These are phyloP conservation scores for Prunus mongolica DNA, from an alignment of 306 rosid genomes.

Conservation along the genomic window DNA sequence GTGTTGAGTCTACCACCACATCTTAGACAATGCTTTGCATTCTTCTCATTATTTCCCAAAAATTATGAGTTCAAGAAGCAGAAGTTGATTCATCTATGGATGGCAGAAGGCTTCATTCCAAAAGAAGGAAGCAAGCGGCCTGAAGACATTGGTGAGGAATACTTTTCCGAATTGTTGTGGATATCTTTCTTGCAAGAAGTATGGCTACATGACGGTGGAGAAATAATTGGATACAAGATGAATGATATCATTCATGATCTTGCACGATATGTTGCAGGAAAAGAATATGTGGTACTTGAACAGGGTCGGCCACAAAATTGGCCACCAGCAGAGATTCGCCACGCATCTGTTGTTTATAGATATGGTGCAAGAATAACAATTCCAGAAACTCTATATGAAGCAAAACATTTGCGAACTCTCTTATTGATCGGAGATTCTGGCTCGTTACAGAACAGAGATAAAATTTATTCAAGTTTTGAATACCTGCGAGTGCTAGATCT, in stretches of 20 bases:
- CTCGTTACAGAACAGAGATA: neutral
- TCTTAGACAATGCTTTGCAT: too few relatives aligned
- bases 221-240: neutral
- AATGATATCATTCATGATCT: conserved; percentile 16
- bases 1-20: too few relatives aligned
- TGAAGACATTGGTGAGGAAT: too few relatives aligned
- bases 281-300: neutral
- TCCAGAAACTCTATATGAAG: conserved; percentile 1
- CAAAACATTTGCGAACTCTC: neutral
- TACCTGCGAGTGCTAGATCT: conserved; percentile 8
- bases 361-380: neutral
- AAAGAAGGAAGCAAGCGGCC: too few relatives aligned
- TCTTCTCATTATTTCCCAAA: too few relatives aligned
- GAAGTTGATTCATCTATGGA: too few relatives aligned
- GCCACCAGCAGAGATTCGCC: neutral
- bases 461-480: neutral
- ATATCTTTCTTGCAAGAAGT: conserved; percentile 18
- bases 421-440: neutral
- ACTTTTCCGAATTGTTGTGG: neutral
- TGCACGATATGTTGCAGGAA: neutral
- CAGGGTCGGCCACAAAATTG: too few relatives aligned
- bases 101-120: too few relatives aligned
- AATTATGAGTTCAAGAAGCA: too few relatives aligned
- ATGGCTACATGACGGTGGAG: neutral
- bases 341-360: neutral